phyloP scores from a whole-genome alignment of 192 early-diverging fungal genomes.

The Entomortierella lignicola region DNA sequence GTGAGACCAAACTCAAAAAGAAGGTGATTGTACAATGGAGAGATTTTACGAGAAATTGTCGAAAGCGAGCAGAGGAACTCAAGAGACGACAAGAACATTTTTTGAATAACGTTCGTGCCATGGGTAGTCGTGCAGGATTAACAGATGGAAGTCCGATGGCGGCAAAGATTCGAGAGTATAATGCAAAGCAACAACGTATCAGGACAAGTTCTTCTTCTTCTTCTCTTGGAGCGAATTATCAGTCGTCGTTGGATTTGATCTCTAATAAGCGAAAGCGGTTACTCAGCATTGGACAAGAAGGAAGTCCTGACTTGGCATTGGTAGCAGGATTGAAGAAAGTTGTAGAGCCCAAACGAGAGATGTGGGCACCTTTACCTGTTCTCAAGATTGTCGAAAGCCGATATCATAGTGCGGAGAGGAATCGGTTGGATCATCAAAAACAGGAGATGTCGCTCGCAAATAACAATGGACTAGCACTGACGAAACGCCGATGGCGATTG shows the following conservation, averaged over 20 bases:
- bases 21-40: conserved; percentile 16
- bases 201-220: not conserved
- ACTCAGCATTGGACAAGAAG: conserved; percentile 33
- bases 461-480: not conserved
- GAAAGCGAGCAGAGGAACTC: conserved; percentile 30
- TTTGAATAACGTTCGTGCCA: conserved; percentile 32
- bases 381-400: conserved; percentile 18
- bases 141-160: conserved; percentile 9
- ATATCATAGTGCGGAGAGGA: not conserved
- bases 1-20: conserved; percentile 15
- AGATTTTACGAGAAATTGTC: conserved; percentile 12
- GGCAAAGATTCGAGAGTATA: conserved; percentile 25
- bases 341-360: conserved; percentile 29
- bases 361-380: conserved; percentile 37
- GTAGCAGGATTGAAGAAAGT: conserved; percentile 29
- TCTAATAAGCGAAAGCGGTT: conserved; percentile 35
- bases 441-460: not conserved
- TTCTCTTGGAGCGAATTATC: not conserved
- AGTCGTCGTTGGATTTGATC: not conserved
- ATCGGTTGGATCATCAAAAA: not conserved
- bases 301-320: conserved; percentile 27
- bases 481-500: conserved; percentile 24
- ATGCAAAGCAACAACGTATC: conserved; percentile 17
- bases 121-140: conserved; percentile 37
- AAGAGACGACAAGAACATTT: conserved; percentile 30